These are phyloP conservation scores for Tetrastigma voinierianum DNA, from an alignment of 164 flowering plant genomes.

Conservation along the genomic window DNA sequence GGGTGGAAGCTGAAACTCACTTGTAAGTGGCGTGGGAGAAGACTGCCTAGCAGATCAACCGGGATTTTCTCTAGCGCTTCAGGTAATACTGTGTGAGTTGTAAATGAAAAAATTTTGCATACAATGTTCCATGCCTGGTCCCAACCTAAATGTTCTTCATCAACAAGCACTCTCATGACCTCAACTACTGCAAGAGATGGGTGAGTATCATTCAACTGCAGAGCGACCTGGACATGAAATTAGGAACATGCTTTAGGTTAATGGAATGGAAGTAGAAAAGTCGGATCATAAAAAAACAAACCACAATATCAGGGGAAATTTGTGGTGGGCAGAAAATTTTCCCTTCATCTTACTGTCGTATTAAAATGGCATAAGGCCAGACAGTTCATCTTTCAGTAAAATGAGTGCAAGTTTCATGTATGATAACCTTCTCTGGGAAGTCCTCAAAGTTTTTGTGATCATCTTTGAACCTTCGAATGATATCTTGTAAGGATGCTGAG, in stretches of 20 bases:
- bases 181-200: conserved; percentile 58
- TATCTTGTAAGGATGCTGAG: conserved; percentile 62
- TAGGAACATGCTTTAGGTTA: not conserved
- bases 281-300: not conserved
- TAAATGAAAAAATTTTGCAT: conserved; percentile 42
- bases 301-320: too few species aligned
- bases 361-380: not conserved
- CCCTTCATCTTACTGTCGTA: not conserved
- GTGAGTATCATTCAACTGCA: conserved; percentile 67
- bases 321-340: not conserved
- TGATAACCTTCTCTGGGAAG: conserved; percentile 50
- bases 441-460: conserved; percentile 38
- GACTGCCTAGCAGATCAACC: conserved; percentile 44
- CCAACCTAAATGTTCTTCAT: conserved; percentile 60
- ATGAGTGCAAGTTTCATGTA: not conserved
- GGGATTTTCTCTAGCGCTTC: conserved; percentile 60
- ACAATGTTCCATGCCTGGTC: conserved; percentile 51
- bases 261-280: not conserved
- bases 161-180: conserved; percentile 55
- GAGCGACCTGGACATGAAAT: conserved; percentile 39
- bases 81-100: conserved; percentile 49
- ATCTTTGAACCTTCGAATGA: conserved; percentile 58
- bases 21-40: conserved; percentile 65
- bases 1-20: conserved; percentile 24
- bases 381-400: not conserved